Conservation (phyloP, 805 yeast genomes). For the Teunomyces barrocoloradensis region DNA sequence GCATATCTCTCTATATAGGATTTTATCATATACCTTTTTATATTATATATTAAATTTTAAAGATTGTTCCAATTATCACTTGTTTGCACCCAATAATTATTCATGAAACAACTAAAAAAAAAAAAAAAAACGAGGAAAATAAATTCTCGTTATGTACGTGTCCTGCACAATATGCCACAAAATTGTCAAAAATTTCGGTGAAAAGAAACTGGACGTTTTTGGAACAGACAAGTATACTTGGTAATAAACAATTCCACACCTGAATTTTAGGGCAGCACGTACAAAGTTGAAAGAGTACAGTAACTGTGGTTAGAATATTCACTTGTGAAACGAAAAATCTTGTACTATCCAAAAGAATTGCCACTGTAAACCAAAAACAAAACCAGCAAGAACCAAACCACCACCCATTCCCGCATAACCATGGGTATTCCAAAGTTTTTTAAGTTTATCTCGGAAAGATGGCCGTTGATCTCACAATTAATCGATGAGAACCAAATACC, state of each 20-base stretch:
- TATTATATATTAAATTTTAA: not conserved
- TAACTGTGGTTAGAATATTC: not conserved
- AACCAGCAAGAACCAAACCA: not conserved
- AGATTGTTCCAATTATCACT: not conserved
- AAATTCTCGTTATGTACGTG: not conserved
- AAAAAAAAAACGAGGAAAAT: too few species aligned
- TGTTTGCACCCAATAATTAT: not conserved
- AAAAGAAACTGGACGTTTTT: constrained; percentile 1
- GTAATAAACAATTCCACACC: constrained; percentile 1
- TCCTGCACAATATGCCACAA: not conserved
- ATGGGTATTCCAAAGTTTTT: constrained; percentile 94
- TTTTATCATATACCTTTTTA: not conserved
- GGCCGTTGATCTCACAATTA: constrained; percentile 92
- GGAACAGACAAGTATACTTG: not conserved
- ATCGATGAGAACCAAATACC: constrained; percentile 76
- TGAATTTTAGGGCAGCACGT: not conserved
- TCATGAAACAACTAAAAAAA: too few species aligned
- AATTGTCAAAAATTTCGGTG: not conserved
- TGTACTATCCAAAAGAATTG: not conserved
- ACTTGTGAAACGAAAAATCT: not conserved
- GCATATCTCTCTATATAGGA: not conserved
- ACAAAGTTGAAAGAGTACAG: not conserved
- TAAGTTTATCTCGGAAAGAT: constrained; percentile 95
- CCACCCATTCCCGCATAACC: not conserved
- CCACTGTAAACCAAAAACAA: not conserved